Base-by-base conservation (phyloP, 169 alveolate genomes). In the Plasmodium inui region DNA sequence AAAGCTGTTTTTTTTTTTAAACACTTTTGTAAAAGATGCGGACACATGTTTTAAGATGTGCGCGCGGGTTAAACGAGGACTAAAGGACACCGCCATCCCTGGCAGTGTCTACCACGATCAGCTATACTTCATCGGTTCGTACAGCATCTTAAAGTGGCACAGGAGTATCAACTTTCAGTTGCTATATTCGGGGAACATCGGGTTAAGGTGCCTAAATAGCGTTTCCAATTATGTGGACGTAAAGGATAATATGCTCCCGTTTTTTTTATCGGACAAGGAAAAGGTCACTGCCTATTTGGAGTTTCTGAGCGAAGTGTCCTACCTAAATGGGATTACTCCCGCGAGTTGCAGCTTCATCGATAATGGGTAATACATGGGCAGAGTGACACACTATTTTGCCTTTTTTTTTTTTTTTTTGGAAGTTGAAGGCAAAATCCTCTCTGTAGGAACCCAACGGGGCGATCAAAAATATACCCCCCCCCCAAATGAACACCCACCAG, bases 91-190 rank as follows among this genome's bases (percentile, higher is more conserved):
- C 0, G 50, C 85, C 17, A 28, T 44, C 8, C 92, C 39, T 30
- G 95, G 95, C 28, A 92, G 95, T 80, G 91, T 92, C 34, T 92
- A 92, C 82, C 91, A 83, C 53, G 95, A 92, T 79, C 95, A 92
- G 50, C 41, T 85, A 41, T 92, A 92, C 72, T 92, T 92, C 73
- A 76, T 92, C 30, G 95, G 95, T 22, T 84, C 95, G n/a, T 84
- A 84, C 19, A 84, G 92, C 46, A 84, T 84, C 74, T 71, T 84
- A 84, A 84, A 84, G 57, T 84, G 92, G 92, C 32, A 72, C 78
- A 84, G 72, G 37, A 84, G 32, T 72, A 84, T 84, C 9, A 73
- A 84, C 78, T 84, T 84, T 9, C 92, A 50, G 12, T 84, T 84
- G 46, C 76, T 84, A 57, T 84, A 84, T 84, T 84, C 92, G 12